Conservation (phyloP, 228 moss, liverwort and hornwort genomes). For the Sphagnum magellanicum region DNA sequence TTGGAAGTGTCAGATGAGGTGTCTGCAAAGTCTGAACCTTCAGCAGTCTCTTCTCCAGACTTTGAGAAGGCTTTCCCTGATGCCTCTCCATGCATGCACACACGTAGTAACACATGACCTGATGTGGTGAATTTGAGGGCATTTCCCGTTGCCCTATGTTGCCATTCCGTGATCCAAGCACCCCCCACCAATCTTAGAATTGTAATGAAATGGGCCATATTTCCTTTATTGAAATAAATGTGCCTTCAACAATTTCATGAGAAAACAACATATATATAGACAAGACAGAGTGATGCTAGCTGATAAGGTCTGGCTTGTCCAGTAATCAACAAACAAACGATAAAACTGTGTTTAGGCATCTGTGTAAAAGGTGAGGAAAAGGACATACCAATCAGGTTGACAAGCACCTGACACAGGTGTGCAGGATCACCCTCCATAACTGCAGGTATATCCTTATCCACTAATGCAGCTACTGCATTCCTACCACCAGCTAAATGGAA, state of each 20-base stretch:
- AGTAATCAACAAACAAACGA: no score
- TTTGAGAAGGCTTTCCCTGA: conserved; percentile 2
- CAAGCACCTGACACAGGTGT: conserved; percentile 17
- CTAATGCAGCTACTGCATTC: conserved; percentile 14
- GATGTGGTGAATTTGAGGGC: conserved; percentile 12
- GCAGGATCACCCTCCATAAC: conserved; percentile 15
- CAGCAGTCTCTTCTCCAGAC: conserved; percentile 1
- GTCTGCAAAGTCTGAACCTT: no score
- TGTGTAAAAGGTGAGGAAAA: no score
- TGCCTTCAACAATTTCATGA: no score
- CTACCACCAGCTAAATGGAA: background rate
- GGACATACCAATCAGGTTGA: conserved; percentile 12
- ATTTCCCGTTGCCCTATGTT: conserved; percentile 4
- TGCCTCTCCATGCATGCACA: conserved; percentile 5
- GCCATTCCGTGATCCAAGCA: no score
- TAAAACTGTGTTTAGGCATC: no score
- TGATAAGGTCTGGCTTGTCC: no score
- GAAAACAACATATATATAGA: no score
- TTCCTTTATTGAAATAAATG: no score
- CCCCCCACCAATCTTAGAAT: no score
- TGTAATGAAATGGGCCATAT: no score
- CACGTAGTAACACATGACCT: conserved; percentile 12
- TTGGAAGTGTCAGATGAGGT: background rate
- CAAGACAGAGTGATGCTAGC: no score
- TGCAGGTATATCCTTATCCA: conserved; percentile 14